Percentiles rank a stretch among this genome's conserved stretches.
Evolutionary conservation across 2,329 filamentous ascomycete species (phyloP).

Genomic region (Leptoxyphium fumago): DNA sequence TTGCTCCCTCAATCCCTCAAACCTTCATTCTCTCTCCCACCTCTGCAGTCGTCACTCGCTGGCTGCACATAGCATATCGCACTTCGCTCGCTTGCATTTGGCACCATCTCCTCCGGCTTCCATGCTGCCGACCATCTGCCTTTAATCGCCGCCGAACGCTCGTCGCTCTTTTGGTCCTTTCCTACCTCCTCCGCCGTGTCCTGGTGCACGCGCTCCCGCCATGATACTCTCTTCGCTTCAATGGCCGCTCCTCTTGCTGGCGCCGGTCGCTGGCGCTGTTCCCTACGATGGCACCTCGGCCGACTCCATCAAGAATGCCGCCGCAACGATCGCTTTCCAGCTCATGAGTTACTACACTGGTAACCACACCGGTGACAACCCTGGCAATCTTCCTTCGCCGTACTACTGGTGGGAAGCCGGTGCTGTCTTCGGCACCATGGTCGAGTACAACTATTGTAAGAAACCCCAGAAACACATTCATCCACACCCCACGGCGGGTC

Average conservation of each 20-base stretch:
- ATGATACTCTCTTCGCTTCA: not conserved
- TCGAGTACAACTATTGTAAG: slow-evolving; percentile 55
- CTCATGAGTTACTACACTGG: slow-evolving; percentile 40
- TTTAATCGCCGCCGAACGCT: too few species aligned
- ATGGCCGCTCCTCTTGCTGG: not conserved
- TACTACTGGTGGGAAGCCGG: slow-evolving; percentile 15
- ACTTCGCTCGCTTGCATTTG: too few species aligned
- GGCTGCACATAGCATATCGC: too few species aligned
- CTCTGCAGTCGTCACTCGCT: too few species aligned
- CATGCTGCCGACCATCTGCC: too few species aligned
- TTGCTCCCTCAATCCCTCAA: too few species aligned
- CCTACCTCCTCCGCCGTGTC: not conserved
- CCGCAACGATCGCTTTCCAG: slow-evolving; percentile 28
- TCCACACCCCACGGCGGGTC: too few species aligned
- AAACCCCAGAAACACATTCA: too few species aligned
- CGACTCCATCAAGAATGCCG: slow-evolving; percentile 31
- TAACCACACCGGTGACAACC: slow-evolving; percentile 36
- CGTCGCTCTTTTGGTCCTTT: not conserved
- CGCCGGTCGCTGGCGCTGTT: not conserved
- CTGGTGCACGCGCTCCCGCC: not conserved
- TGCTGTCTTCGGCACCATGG: slow-evolving; percentile 47
- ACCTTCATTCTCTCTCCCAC: too few species aligned
- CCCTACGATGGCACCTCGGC: not conserved
- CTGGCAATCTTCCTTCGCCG: slow-evolving; percentile 44
- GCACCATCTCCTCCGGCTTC: too few species aligned